Conservation (phyloP, 768 basidiomycete species). For the Mycena galopus region DNA sequence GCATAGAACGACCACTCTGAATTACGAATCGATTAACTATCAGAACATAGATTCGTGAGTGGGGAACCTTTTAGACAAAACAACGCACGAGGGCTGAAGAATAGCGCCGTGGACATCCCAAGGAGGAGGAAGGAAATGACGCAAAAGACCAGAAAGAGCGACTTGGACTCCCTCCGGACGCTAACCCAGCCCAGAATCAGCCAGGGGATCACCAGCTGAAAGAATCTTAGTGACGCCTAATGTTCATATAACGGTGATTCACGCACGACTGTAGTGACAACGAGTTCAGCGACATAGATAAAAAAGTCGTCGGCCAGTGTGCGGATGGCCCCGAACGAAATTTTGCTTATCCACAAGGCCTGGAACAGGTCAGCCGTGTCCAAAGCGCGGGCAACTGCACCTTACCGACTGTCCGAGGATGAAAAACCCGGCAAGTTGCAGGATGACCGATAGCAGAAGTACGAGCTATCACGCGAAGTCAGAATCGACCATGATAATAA, state of each 20-base stretch:
- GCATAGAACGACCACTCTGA: slow-evolving; percentile 63
- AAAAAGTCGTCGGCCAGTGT: slow-evolving; percentile 48
- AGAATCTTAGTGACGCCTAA: not conserved
- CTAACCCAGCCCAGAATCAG: slow-evolving; percentile 61
- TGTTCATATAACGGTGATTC: no score
- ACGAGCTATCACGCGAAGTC: slow-evolving; percentile 51
- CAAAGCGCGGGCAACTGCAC: not conserved
- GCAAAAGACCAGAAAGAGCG: slow-evolving; percentile 55
- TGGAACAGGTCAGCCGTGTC: not conserved
- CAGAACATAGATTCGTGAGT: slow-evolving; percentile 7
- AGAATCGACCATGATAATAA: no score
- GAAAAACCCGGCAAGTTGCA: slow-evolving; percentile 66
- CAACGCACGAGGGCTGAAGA: slow-evolving; percentile 56
- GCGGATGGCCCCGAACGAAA: slow-evolving; percentile 52
- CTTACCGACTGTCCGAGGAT: slow-evolving; percentile 53
- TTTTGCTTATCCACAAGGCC: slow-evolving; percentile 64
- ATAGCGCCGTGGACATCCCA: slow-evolving; percentile 56
- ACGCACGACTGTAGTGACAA: slow-evolving; percentile 57
- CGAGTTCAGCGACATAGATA: slow-evolving; percentile 58
- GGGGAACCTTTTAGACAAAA: not conserved
- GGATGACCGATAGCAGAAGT: slow-evolving; percentile 60
- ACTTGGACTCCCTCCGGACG: slow-evolving; percentile 58
- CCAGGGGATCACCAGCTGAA: slow-evolving; percentile 62
- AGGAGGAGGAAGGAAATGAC: slow-evolving; percentile 54
- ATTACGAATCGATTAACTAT: slow-evolving; percentile 60